Conservation (phyloP, 2,329 filamentous ascomycete genomes). For the Aspergillus awamori region DNA sequence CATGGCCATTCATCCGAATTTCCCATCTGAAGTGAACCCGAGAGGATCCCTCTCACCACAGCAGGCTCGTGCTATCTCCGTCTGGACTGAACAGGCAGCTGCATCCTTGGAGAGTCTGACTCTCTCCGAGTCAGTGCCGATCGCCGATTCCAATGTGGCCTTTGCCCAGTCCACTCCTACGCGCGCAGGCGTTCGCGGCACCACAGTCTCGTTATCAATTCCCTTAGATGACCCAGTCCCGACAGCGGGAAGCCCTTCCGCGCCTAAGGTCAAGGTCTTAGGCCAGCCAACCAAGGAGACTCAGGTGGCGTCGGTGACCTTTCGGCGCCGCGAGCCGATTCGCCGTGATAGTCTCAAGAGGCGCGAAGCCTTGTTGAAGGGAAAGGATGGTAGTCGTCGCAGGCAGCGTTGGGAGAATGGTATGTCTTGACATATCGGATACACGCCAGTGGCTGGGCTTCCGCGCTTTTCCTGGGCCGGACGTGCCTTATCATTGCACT, state of each 20-base stretch:
- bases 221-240: conserved; percentile 66
- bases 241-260: conserved; percentile 33
- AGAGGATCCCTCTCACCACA: conserved; percentile 37
- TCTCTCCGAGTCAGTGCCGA: conserved; percentile 32
- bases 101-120: conserved; percentile 41
- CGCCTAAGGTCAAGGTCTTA: conserved; percentile 32
- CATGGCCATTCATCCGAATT: conserved; percentile 49
- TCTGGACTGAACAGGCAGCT: conserved; percentile 61
- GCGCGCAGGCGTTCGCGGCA: conserved; percentile 52
- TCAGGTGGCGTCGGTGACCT: conserved; percentile 43
- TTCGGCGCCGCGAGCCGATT: conserved; percentile 57
- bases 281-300: conserved; percentile 22
- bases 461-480: background rate
- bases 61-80: conserved; percentile 62
- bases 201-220: conserved; percentile 69
- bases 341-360: conserved; percentile 65
- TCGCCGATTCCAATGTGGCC: conserved; percentile 41
- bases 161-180: conserved; percentile 59
- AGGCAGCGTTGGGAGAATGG: conserved; percentile 94
- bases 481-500: background rate
- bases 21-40: conserved; percentile 28
- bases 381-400: conserved; percentile 85
- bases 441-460: background rate
- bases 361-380: conserved; percentile 78
- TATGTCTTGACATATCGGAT: conserved; percentile 45